Conservation (phyloP, 2,329 filamentous ascomycete genomes). For the Microsporum ferrugineum region DNA sequence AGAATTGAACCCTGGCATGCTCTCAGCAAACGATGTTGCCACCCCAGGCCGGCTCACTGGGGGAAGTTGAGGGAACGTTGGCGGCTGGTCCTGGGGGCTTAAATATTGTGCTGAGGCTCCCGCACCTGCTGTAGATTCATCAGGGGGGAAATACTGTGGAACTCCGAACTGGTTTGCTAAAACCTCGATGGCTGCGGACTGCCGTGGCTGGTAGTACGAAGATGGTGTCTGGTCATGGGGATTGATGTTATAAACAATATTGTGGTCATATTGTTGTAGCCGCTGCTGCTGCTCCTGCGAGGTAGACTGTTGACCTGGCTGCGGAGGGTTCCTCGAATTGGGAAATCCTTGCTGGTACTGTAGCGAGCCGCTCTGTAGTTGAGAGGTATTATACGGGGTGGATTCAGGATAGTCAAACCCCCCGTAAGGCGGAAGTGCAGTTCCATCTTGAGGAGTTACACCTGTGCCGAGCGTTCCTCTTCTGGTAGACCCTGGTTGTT, state of each 20-base stretch:
- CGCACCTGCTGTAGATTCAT: constrained; percentile 53
- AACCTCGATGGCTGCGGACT: constrained; percentile 67
- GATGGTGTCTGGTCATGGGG: constrained; percentile 50
- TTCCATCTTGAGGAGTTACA: constrained; percentile 26
- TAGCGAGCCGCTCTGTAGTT: constrained; percentile 42
- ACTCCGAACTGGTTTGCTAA: constrained; percentile 56
- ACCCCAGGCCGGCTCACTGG: constrained; percentile 43
- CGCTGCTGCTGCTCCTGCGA: constrained; percentile 43
- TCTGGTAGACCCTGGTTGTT: constrained; percentile 25
- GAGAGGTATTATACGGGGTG: constrained; percentile 45
- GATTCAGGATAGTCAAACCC: constrained; percentile 48
- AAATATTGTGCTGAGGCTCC: constrained; percentile 51
- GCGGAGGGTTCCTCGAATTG: constrained; percentile 22
- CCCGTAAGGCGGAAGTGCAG: constrained; percentile 29
- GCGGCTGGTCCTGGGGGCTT: constrained; percentile 50
- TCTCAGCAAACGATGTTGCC: constrained; percentile 41
- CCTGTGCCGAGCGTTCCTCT: constrained; percentile 18
- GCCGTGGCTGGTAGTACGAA: constrained; percentile 65
- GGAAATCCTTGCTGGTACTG: constrained; percentile 58
- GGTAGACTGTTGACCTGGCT: constrained; percentile 17
- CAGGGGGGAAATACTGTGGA: constrained; percentile 61
- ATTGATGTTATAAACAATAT: constrained; percentile 70
- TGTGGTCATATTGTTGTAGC: constrained; percentile 46
- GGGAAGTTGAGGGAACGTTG: constrained; percentile 50
- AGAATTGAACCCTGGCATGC: constrained; percentile 40